Base-by-base conservation (phyloP, 192 early-diverging fungal species). In the Coemansia sp. region DNA sequence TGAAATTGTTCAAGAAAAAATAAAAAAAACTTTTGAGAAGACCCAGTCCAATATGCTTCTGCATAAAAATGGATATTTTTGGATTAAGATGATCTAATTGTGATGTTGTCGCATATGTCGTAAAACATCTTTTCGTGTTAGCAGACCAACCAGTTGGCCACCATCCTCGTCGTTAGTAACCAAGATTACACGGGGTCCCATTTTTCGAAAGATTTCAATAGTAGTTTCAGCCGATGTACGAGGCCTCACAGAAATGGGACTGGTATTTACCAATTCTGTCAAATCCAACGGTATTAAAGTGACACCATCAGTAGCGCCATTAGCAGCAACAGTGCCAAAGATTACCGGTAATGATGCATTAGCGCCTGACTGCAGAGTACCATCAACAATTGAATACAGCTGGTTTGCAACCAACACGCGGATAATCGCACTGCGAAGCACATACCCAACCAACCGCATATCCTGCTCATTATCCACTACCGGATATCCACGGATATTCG, bases 191-290 rank as follows among this genome's bases (percentile, higher is more conserved):
- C 88, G 84, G 19, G 91, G 91, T 8, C 91, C 92, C 57, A 93
- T 84, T 78, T 94, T 92, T 58, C 90, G 90, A 67, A 94, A 94
- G 50, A 94, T 85, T 76, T 93, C 89, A 66, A 92, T 82, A 0
- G 90, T 89, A 0, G 89, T 91, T 61, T 92, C 92, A 9, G 89
- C 74, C 1, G 90, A 81, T 24, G 85, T 78, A 29, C 86, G 82
- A 21, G 91, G 91, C 14, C 87, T 76, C 19, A 93, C 90, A 0
- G 87, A 88, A 17, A 90, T 85, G 0, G 92, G 90, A n/a, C 87
- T 90, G 68, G 84, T 24, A 64, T 72, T 66, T 54, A 85, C 80
- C 33, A 64, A 63, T 24, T 46, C 59, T 17, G 68, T 46, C 33
- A 78, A 70, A 36, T 71, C 56, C 42, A 57, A 53, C 23, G 52